phyloP scores from a whole-genome alignment of 2,329 filamentous ascomycete species.

The Xylariales sp. region DNA sequence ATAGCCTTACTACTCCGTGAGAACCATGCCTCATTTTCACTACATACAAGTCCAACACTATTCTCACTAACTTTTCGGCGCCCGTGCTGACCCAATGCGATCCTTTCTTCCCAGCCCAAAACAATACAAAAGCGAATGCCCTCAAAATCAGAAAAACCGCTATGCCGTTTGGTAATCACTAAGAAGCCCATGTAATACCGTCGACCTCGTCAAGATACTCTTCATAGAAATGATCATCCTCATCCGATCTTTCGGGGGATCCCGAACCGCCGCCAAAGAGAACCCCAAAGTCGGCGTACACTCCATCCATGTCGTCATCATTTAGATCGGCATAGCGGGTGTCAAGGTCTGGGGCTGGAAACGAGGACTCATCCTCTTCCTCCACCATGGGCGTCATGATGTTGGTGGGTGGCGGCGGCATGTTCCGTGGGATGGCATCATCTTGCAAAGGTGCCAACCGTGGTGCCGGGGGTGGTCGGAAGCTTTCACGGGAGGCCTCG shows the following conservation, averaged over 20 bases:
- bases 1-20: no score
- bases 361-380: constrained; percentile 43
- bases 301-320: constrained; percentile 43
- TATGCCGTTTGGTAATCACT: no score
- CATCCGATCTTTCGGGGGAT: constrained; percentile 13
- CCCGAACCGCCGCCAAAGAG: constrained; percentile 36
- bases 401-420: constrained; percentile 4
- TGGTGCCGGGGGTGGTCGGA: neutral
- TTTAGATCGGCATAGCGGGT: constrained; percentile 34
- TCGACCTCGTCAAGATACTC: constrained; percentile 53
- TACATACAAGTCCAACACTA: no score
- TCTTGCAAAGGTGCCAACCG: neutral
- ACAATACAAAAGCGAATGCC: no score
- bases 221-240: constrained; percentile 42
- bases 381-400: constrained; percentile 20
- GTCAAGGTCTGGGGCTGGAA: constrained; percentile 42
- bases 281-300: constrained; percentile 52
- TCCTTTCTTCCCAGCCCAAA: no score
- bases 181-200: constrained; percentile 43
- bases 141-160: no score
- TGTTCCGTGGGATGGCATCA: neutral
- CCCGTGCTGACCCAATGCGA: no score
- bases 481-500: neutral
- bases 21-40: no score
- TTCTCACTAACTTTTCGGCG: no score